Conservation (phyloP, 1,139 yeast genomes). For the Fermentozyma sake region DNA sequence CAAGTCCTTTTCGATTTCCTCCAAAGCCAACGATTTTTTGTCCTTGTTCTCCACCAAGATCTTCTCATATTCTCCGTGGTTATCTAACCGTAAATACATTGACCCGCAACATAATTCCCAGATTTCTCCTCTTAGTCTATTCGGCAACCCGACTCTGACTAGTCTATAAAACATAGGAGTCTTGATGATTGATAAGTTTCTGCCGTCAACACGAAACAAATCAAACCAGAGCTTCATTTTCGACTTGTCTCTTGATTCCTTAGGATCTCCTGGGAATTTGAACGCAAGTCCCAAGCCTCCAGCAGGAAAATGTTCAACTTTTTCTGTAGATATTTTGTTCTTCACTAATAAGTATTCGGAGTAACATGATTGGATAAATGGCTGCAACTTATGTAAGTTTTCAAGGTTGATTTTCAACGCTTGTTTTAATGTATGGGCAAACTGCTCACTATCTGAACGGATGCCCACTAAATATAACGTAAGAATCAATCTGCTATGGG, state of each 20-base stretch:
- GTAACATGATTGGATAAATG: slow-evolving; percentile 70
- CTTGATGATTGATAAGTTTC: slow-evolving; percentile 71
- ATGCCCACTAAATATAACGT: slow-evolving; percentile 75
- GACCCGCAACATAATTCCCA: slow-evolving; percentile 95
- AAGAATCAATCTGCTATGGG: slow-evolving; percentile 63
- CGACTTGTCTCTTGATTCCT: slow-evolving; percentile 71
- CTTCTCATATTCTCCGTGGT: slow-evolving; percentile 54
- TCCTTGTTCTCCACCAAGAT: slow-evolving; percentile 58
- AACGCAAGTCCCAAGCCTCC: slow-evolving; percentile 83
- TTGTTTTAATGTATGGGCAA: slow-evolving; percentile 63
- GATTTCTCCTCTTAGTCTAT: slow-evolving; percentile 85
- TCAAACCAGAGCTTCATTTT: slow-evolving; percentile 94
- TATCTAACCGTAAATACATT: slow-evolving; percentile 64
- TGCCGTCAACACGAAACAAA: slow-evolving; percentile 75
- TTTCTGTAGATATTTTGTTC: slow-evolving; percentile 46
- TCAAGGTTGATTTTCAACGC: slow-evolving; percentile 61
- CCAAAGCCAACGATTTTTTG: slow-evolving; percentile 76
- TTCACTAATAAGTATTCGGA: slow-evolving; percentile 78
- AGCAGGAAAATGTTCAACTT: slow-evolving; percentile 53
- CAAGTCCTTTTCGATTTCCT: slow-evolving; percentile 94
- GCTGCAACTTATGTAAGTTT: slow-evolving; percentile 56
- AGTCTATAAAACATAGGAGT: slow-evolving; percentile 78
- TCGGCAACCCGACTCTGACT: slow-evolving; percentile 87
- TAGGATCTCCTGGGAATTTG: slow-evolving; percentile 88
- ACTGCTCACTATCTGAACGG: slow-evolving; percentile 73